Base-by-base conservation (phyloP, 2,329 filamentous ascomycete species). In the Sporothrix curviconia region DNA sequence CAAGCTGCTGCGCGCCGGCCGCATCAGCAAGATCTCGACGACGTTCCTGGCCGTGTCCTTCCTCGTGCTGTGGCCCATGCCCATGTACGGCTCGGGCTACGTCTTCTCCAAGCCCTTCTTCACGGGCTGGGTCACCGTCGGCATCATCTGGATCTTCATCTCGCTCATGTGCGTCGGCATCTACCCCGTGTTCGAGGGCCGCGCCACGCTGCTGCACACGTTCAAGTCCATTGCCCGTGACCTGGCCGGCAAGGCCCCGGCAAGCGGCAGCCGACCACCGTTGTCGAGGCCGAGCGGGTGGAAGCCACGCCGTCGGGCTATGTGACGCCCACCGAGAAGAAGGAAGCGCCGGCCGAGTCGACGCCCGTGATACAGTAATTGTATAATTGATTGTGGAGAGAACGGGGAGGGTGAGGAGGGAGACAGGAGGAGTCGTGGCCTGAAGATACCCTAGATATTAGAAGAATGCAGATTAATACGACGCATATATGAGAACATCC, bases 41-140 rank as follows among this genome's bases (percentile, higher is more conserved):
- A 55, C 65, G 1, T 57, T 70, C 17, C 58, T 72, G 66, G 63
- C 64, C 0, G 60, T 95, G 0, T 78, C 83, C 0, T 76, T 95
- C 57, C 75, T 96, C 0, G 78, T 96, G 2, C 79, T 96, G 15
- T 96, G 91, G 90, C 91, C 92, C 0, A 92, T 96, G 80, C 91
- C 91, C 1, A 85, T 96, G 83, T 96, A 94, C 67, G 91, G 90
- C 11, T 79, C 79, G 0, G 81, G 81, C 1, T 96, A 96, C 68
- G 80, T 96, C 55, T 95, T 94, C 72, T 84, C 79, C 70, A 87
- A 89, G 76, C 78, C 78, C 24, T 94, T 94, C 76, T 94, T 92
- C 72, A 89, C 87, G 0, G 88, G 88, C 46, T 92, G 88, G 88
- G 82, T 91, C 11, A 78, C 83, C 1, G 82, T 90, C 8, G 87